Base-by-base conservation (phyloP, 192 early-diverging fungal species). In the Entomortierella parvispora region DNA sequence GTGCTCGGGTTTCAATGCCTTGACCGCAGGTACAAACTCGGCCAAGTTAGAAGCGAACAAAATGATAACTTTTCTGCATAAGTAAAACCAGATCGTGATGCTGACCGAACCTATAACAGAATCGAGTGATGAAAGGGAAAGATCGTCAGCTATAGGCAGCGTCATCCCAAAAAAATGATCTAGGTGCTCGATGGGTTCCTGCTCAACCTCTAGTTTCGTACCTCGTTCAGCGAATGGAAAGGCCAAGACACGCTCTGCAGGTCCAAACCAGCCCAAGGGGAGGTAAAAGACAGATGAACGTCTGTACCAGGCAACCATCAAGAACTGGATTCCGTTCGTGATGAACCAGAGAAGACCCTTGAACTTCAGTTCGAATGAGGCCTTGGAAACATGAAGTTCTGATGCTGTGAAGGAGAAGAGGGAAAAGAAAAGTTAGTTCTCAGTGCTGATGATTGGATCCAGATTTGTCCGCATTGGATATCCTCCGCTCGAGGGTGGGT, bases 311-410 rank as follows among this genome's bases (percentile, higher is more conserved):
- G 91, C 61, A 12, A 90, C 84, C 64, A 95, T 67, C 17, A 87
- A 37, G 2, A 90, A 69, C 51, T 92, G 88, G 23, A 86, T 56
- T 20, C 89, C 89, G 69, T 86, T 90, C 20, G 91, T 71, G 17
- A 83, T 42, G 23, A 87, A 84, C 61, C 91, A 91, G 46, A 94
- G 72, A 6, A 87, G 79, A 58, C 89, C 80, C 31, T 90, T 93
- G 49, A 93, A 84, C 62, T 93, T 93, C 58, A 95, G 65, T 75
- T 93, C 92, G 81, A 95, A 95, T 3, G 87, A 81, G 2, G 91
- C 88, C 67, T 88, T 89, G 57, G 85, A 81, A 42, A 86, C 81
- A 4, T 86, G 88, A 34, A 92, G 85, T 28, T 91, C 87, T 58
- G 86, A 84, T 26, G 80, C 77, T 81, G 51, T 53, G 40, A 42